Evolutionary conservation across 2,329 filamentous ascomycete genomes (phyloP), one percentile per base, ranked within the genome.

Genomic region (Cercospora sp.): DNA sequence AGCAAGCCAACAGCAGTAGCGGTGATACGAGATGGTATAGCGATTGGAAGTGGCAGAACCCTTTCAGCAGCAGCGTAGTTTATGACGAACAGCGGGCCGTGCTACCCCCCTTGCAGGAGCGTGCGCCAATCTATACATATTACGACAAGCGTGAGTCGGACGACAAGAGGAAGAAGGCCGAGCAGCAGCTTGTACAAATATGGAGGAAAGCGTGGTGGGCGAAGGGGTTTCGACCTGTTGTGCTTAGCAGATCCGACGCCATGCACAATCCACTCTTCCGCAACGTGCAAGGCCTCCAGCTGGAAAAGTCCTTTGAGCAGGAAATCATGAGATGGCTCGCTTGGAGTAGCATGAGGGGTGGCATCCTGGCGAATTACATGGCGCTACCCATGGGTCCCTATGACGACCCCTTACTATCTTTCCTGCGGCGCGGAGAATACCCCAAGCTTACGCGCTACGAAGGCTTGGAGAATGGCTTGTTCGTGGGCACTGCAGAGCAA

Each of bases 201-300:
- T 98, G 95, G 95, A 87, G 94, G 69, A 87, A 93, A 57, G 94
- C 94, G 2, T 98, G 94, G 93, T 98, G 93, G 92, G 93, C 94
- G 0, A 89, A 96, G 75, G 95, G 94, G 10, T 97, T 98, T 81
- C 89, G 86, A 70, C 94, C 95, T 0, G 85, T 95, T 7, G 91
- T 98, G 49, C 81, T 98, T 66, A 90, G 91, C 61, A 86, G 88
- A 16, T 88, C 87, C 1, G 94, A 98, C 77, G 93, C 94, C 18
- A 91, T 90, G 84, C 89, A 89, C 76, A 95, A 97, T 76, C 91
- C 91, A 0, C 81, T 91, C 21, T 97, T 94, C 77, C 85, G 89
- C 72, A 84, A 89, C 63, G 82, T 97, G 63, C 89, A 93, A 78
- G 77, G 80, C 24, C 79, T 88, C 66, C 81, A 87, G n/a, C 76